Conservation (phyloP, 768 basidiomycete species). For the Pleurotus djamor region DNA sequence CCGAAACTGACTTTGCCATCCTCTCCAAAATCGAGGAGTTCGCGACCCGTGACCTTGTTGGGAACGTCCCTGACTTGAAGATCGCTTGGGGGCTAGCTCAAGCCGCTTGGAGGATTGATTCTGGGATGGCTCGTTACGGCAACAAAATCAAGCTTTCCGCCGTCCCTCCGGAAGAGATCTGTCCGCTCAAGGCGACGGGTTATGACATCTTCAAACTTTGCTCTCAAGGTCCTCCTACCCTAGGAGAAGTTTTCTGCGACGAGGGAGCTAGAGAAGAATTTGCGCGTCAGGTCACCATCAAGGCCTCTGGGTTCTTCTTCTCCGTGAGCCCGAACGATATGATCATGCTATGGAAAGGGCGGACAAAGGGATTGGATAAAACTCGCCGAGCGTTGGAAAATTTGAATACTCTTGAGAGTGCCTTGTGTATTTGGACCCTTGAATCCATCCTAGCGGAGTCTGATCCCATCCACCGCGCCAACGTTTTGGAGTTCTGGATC, state of each 20-base stretch:
- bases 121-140: constrained; percentile 6
- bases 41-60: not conserved
- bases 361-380: constrained; percentile 24
- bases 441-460: constrained; percentile 23
- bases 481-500: constrained; percentile 38
- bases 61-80: not conserved
- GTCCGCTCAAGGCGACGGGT: constrained; percentile 16
- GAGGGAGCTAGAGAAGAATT: constrained; percentile 37
- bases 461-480: constrained; percentile 17
- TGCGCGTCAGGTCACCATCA: constrained; percentile 41
- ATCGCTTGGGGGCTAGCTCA: constrained; percentile 1
- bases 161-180: not conserved
- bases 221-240: constrained; percentile 17
- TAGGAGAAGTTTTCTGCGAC: constrained; percentile 32
- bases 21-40: constrained; percentile 17
- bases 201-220: constrained; percentile 15
- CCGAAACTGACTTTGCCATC: constrained; percentile 44
- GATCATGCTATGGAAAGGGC: constrained; percentile 35
- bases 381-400: constrained; percentile 21
- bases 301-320: constrained; percentile 32
- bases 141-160: not conserved
- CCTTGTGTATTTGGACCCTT: constrained; percentile 39
- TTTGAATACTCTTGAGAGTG: constrained; percentile 31
- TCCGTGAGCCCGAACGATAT: constrained; percentile 41
- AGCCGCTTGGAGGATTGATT: constrained; percentile 7